Evolutionary conservation across 164 flowering plant genomes (phyloP), one percentile per base, ranked within the genome.

Genomic region (Magnolia kwangsiensis): DNA sequence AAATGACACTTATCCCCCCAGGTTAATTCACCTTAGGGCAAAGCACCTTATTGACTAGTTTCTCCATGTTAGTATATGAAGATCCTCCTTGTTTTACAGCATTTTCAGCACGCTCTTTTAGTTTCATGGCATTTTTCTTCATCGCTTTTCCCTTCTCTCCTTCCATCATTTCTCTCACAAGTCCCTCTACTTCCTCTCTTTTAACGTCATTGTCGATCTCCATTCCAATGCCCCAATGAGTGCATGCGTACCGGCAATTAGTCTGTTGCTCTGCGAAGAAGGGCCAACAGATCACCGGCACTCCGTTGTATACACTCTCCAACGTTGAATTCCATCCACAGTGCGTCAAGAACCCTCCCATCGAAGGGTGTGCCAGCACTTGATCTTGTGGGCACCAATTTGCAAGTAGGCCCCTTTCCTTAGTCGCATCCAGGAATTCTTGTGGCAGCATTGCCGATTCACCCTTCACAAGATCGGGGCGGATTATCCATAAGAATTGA

Each of bases 381-480:
- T 78, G 27, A 65, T 83, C 87, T 72, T 86, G 89, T 1, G 81
- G 78, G 51, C 84, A 83, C 87, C 88, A 86, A 3, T 74, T 72
- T 1, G 69, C 67, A 2, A 86, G 0, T 23, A 83, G 11, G 1
- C 78, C 72, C 27, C 72, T 77, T 0, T 37, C 59, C 37, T 58
- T 37, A 4, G 77, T 76, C 71, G 49, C 77, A 21, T 16, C 51
- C 37, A 65, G 4, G 50, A 80, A 74, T 67, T 77, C 80, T 1
- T 67, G 13, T 0, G 79, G 71, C 58, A 76, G 23, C 1, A 76
- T 50, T 16, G 79, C 73, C 1, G 82, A 4, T 0, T 87, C 84
- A 1, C 90, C 93, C 3, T 49, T 55, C 1, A 88, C 88, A 0
- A 88, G 72, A 71, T 88, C 93, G 0, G 87, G 85, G 31, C 93